A percentile compares a stretch with the other conserved stretches of the same genome.
Evolutionary conservation across 305 asterid genomes (phyloP).

Genomic region (Solanum hybrid): DNA sequence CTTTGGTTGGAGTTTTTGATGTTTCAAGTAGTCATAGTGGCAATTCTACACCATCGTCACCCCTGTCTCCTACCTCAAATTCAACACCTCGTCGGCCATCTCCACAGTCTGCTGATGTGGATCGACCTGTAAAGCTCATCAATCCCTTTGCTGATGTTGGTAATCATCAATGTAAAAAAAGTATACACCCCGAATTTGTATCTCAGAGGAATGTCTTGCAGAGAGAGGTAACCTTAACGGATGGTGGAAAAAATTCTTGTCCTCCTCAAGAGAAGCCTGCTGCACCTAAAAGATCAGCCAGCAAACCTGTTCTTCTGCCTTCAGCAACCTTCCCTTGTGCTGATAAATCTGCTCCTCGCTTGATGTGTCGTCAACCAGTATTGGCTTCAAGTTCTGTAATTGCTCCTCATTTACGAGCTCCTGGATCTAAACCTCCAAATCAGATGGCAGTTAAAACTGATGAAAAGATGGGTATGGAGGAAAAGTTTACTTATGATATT

Average conservation of each 20-base stretch:
- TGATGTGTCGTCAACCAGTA: conserved; percentile 30
- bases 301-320: conserved; percentile 43
- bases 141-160: conserved; percentile 28
- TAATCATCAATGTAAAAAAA: conserved; percentile 20
- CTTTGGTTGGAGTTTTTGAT: conserved; percentile 32
- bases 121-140: conserved; percentile 27
- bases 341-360: conserved; percentile 25
- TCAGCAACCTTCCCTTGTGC: conserved; percentile 50
- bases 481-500: conserved; percentile 54
- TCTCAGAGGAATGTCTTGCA: conserved; percentile 18
- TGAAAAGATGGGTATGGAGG: conserved; percentile 23
- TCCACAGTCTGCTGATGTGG: conserved; percentile 28
- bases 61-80: conserved; percentile 53
- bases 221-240: conserved; percentile 18
- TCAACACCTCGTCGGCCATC: conserved; percentile 33
- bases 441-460: conserved; percentile 19
- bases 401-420: conserved; percentile 68
- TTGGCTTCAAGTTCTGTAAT: conserved; percentile 42
- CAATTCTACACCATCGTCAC: conserved; percentile 78
- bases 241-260: conserved; percentile 12
- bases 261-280: conserved; percentile 26
- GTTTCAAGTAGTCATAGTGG: conserved; percentile 78
- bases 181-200: conserved; percentile 19
- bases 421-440: conserved; percentile 45
- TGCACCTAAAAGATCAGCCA: conserved; percentile 21